Base-by-base conservation (phyloP, 345 rosid species). In the Ceriops tagal region DNA sequence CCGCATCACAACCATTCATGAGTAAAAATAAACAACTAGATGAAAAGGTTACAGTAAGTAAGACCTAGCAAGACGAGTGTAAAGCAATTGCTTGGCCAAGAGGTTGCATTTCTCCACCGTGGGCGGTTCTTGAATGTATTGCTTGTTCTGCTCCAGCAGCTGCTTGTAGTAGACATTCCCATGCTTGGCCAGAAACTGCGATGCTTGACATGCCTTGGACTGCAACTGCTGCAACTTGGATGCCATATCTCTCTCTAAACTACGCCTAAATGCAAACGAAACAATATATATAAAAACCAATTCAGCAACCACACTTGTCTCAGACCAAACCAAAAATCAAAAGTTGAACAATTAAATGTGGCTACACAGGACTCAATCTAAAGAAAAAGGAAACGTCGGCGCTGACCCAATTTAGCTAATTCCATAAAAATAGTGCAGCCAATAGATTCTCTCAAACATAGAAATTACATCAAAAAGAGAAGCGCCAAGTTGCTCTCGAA, bases 61-160 rank as follows among this genome's bases (percentile, higher is more conserved):
- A 53, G 58, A 90, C 96, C 92, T 88, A 6, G 89, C 90, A 27
- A 88, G 89, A 67, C 89, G 89, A 75, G 96, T 87, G 86, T 86
- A 84, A 18, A 87, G 71, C 77, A 89, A 65, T 60, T 87, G 91
- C 82, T 87, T 86, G 10, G 86, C 76, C 75, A 87, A 72, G 43
- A 74, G 80, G 37, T 61, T 76, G 80, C 96, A 89, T 70, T 79
- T 89, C 83, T 87, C 89, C 18, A 82, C 75, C 11, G 83, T 82
- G 13, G 89, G 74, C 22, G 92, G 96, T 9, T 84, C 88, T 74
- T 80, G 91, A 49, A 88, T 79, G 53, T 77, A 81, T 22, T 89
- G 87, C 81, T 87, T 86, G 78, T 89, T 87, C 82, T 87, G 66
- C 75, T 89, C 96, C 59, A 89, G 13, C 67, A 84, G 26, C 74